Evolutionary conservation across 345 rosid genomes (phyloP).

Genomic region (Bruguiera parviflora): DNA sequence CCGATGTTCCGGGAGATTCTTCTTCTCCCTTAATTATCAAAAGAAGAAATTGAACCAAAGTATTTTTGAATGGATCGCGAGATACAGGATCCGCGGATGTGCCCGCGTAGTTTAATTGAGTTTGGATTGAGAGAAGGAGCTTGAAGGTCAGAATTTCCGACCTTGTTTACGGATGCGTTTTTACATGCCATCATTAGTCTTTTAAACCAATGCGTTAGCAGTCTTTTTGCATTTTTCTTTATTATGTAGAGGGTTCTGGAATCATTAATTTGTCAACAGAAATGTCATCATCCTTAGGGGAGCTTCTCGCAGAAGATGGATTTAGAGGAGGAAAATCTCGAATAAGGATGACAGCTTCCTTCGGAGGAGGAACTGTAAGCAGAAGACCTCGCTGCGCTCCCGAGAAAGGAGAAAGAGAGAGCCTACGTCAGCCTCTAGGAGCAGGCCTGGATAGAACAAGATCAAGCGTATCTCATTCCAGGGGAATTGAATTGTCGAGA

Average conservation of each 20-base stretch:
- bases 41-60: neutral
- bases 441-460: slow-evolving; percentile 38
- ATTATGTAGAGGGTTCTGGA: neutral
- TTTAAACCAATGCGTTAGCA: neutral
- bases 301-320: slow-evolving; percentile 64
- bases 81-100: neutral
- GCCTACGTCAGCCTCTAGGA: slow-evolving; percentile 28
- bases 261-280: slow-evolving; percentile 3
- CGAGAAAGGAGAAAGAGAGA: slow-evolving; percentile 18
- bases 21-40: neutral
- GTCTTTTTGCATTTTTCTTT: neutral
- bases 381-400: slow-evolving; percentile 16
- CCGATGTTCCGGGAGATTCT: neutral
- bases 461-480: slow-evolving; percentile 34
- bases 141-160: neutral
- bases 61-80: neutral
- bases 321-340: slow-evolving; percentile 44
- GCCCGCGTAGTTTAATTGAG: neutral
- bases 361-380: slow-evolving; percentile 26
- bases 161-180: neutral
- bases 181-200: neutral
- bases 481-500: slow-evolving; percentile 25
- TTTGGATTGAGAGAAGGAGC: neutral
- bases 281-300: slow-evolving; percentile 61
- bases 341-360: slow-evolving; percentile 34